Evolutionary conservation across 2,329 filamentous ascomycete species (phyloP).

Genomic region (Trichoderma brevicompactum): DNA sequence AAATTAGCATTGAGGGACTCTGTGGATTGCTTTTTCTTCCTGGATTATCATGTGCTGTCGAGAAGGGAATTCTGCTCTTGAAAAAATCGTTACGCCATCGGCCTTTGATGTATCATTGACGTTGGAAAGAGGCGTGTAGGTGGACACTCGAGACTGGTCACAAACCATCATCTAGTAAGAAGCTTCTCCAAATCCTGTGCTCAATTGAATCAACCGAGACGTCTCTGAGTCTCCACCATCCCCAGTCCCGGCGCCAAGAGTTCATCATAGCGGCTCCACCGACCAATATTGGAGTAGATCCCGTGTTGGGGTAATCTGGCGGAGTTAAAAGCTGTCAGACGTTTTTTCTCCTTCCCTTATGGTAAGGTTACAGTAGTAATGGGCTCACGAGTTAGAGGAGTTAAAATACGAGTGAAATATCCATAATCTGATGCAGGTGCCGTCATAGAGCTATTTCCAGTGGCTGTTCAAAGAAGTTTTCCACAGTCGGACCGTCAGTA

Average conservation of each 20-base stretch:
- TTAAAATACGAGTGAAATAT: not conserved
- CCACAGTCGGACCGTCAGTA: not conserved
- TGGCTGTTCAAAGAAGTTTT: constrained; percentile 1
- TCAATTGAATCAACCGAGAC: not conserved
- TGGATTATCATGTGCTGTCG: not conserved
- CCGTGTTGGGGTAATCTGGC: not conserved
- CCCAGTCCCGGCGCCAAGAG: not conserved
- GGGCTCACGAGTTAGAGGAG: no score
- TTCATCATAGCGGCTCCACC: not conserved
- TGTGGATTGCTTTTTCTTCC: not conserved
- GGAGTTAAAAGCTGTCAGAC: not conserved
- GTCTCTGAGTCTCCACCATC: not conserved
- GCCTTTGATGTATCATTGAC: not conserved
- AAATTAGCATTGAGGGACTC: not conserved
- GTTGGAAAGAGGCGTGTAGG: not conserved
- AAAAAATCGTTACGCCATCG: not conserved
- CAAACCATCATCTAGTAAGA: not conserved
- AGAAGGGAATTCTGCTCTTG: not conserved
- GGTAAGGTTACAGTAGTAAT: no score
- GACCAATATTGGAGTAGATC: not conserved
- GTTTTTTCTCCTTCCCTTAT: not conserved
- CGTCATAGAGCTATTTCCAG: not conserved
- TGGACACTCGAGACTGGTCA: not conserved
- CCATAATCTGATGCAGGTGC: no score
- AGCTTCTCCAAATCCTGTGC: not conserved